Evolutionary conservation across 108 stramenopile species (phyloP).

Genomic region (Stephanodiscus triporus): DNA sequence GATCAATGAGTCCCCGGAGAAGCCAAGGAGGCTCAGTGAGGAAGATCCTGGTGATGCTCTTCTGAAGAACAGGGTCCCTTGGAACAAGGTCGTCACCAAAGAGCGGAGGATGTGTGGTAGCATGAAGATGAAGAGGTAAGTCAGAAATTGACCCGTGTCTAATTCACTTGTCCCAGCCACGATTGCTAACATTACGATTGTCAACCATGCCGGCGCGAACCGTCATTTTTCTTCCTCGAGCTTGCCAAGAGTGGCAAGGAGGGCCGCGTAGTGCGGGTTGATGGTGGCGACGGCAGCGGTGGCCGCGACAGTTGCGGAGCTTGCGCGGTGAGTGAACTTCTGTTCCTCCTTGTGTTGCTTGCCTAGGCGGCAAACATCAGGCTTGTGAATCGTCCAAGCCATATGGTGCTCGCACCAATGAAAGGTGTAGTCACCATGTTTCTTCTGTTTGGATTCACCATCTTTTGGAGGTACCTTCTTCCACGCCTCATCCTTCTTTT

Average conservation of each 20-base stretch:
- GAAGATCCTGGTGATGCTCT: too few relatives aligned
- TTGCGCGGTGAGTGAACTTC: neutral
- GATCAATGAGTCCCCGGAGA: too few relatives aligned
- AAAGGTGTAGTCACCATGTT: neutral
- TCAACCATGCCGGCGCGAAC: constrained; percentile 33
- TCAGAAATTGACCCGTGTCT: too few relatives aligned
- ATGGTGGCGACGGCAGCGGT: neutral
- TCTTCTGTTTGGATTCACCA: constrained; percentile 10
- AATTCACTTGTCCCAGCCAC: neutral
- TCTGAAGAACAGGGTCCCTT: too few relatives aligned
- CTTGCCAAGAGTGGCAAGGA: neutral
- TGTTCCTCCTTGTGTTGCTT: constrained; percentile 5
- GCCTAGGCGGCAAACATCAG: constrained; percentile 1
- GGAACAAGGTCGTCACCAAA: too few relatives aligned
- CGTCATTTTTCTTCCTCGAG: constrained; percentile 1
- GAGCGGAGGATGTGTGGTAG: too few relatives aligned
- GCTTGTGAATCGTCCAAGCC: constrained; percentile 24
- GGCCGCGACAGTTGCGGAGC: neutral
- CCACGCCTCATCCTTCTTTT: constrained; percentile 29
- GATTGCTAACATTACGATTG: neutral
- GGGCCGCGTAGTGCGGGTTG: constrained; percentile 1
- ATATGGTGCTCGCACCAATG: constrained; percentile 33
- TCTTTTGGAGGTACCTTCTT: constrained; percentile 22
- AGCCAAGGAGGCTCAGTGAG: too few relatives aligned
- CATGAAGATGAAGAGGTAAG: too few relatives aligned